Percentiles rank a stretch among this genome's conserved stretches.
These are phyloP conservation scores for Xylariaceae sp. DNA, from an alignment of 2,329 filamentous ascomycete species.

Conservation along the genomic window DNA sequence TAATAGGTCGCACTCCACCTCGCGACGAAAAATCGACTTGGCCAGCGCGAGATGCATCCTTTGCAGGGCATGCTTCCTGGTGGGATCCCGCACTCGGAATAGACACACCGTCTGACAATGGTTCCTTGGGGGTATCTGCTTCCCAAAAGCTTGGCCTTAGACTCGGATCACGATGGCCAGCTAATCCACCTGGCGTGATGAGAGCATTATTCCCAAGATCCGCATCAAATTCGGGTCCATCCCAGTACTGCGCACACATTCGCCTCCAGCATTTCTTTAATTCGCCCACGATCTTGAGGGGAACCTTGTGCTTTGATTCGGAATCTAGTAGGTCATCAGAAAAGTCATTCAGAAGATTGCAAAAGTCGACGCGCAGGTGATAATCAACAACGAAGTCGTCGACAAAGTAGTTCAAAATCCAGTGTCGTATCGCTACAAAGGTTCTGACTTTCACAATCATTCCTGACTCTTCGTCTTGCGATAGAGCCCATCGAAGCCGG, in stretches of 20 bases:
- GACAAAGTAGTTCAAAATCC: conserved; percentile 96
- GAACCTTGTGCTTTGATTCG: conserved; percentile 45
- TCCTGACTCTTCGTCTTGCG: conserved; percentile 74
- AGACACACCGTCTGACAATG: conserved; percentile 43
- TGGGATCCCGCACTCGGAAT: conserved; percentile 26
- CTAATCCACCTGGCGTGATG: conserved; percentile 71
- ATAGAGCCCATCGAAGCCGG: conserved; percentile 80
- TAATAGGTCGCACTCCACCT: conserved; percentile 42
- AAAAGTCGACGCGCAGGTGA: conserved; percentile 71
- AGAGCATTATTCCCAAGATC: conserved; percentile 60
- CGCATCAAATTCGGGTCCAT: conserved; percentile 62
- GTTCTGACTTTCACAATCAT: conserved; percentile 93
- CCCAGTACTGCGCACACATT: conserved; percentile 87
- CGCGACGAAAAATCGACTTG: conserved; percentile 46
- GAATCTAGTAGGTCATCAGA: conserved; percentile 52
- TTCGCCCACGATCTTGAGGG: conserved; percentile 83
- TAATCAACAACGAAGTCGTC: conserved; percentile 86
- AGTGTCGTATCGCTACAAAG: conserved; percentile 92
- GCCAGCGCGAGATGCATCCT: conserved; percentile 44
- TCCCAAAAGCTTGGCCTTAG: conserved; percentile 55
- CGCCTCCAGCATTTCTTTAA: conserved; percentile 97
- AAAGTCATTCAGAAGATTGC: conserved; percentile 70
- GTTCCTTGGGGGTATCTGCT: conserved; percentile 40
- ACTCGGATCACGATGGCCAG: conserved; percentile 54
- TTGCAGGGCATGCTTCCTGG: conserved; percentile 41